Conservation (phyloP, 495 filamentous ascomycete species). For the Xylaria flabelliformis region DNA sequence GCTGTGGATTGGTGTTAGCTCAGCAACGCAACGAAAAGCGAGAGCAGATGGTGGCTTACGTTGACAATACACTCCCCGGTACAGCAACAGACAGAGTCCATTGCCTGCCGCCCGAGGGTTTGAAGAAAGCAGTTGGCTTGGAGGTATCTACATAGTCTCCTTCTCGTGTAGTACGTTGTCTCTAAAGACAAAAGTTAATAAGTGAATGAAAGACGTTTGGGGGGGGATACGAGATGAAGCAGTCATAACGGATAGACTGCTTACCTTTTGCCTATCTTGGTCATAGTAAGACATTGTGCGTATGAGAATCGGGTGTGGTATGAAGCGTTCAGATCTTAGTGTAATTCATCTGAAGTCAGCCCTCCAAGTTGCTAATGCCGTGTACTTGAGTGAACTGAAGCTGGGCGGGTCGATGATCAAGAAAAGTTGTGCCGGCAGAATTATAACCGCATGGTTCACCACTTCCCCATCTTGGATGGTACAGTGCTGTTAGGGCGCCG, state of each 20-base stretch:
- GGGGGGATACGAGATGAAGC: not conserved
- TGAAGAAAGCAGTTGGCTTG: conserved; percentile 45
- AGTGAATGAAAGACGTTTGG: not conserved
- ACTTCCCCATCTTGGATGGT: conserved; percentile 17
- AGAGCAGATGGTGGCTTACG: conserved; percentile 44
- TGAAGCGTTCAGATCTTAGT: not conserved
- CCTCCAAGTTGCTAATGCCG: not conserved
- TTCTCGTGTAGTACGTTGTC: conserved; percentile 49
- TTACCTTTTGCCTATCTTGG: conserved; percentile 42
- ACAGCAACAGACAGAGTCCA: conserved; percentile 59
- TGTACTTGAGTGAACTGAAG: not conserved
- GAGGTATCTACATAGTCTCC: conserved; percentile 42
- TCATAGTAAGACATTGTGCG: conserved; percentile 38
- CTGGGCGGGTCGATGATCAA: not conserved
- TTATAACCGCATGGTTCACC: conserved; percentile 37
- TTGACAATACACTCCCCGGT: conserved; percentile 54
- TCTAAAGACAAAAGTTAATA: conserved; percentile 36
- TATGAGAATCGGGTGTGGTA: not conserved
- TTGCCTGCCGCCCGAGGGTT: conserved; percentile 45
- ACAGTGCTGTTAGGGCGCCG: not conserved
- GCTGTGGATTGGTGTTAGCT: conserved; percentile 34
- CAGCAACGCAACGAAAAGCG: not conserved
- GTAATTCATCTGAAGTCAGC: not conserved
- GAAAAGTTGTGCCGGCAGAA: conserved; percentile 40
- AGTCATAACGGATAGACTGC: not conserved